These are phyloP conservation scores for Echinosophora koreensis DNA, from an alignment of 306 rosid species.

Conservation along the genomic window DNA sequence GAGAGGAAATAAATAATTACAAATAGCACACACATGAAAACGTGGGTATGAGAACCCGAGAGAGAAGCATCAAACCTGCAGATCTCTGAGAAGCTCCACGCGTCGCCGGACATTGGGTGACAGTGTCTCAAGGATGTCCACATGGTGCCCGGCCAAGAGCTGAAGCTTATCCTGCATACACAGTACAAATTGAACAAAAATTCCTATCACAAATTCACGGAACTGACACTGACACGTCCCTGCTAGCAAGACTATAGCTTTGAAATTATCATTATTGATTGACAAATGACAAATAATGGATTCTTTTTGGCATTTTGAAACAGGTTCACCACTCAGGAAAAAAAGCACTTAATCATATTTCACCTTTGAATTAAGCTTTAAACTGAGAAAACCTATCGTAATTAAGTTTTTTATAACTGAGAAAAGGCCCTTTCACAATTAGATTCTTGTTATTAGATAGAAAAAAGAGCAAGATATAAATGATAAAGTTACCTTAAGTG, in stretches of 20 bases:
- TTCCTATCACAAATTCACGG: not conserved
- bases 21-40: conserved; percentile 11
- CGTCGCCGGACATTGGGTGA: conserved; percentile 56
- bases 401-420: not conserved
- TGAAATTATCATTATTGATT: not conserved
- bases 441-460: not conserved
- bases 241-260: conserved; percentile 1
- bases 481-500: conserved; percentile 49
- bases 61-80: conserved; percentile 56
- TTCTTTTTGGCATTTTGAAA: conserved; percentile 14
- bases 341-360: not conserved
- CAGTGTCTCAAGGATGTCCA: conserved; percentile 51
- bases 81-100: conserved; percentile 51
- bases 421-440: not conserved
- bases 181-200: conserved; percentile 22
- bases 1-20: not conserved
- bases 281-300: not conserved
- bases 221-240: not conserved
- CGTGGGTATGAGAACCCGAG: not conserved
- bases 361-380: not conserved
- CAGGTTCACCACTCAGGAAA: not conserved
- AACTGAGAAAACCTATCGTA: not conserved
- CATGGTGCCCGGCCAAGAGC: conserved; percentile 49
- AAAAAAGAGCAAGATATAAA: not conserved
- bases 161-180: conserved; percentile 57